Evolutionary conservation across 148 eudicot species (phyloP), one percentile per base, ranked within the genome.

Genomic region (Dianthus caryophyllus): DNA sequence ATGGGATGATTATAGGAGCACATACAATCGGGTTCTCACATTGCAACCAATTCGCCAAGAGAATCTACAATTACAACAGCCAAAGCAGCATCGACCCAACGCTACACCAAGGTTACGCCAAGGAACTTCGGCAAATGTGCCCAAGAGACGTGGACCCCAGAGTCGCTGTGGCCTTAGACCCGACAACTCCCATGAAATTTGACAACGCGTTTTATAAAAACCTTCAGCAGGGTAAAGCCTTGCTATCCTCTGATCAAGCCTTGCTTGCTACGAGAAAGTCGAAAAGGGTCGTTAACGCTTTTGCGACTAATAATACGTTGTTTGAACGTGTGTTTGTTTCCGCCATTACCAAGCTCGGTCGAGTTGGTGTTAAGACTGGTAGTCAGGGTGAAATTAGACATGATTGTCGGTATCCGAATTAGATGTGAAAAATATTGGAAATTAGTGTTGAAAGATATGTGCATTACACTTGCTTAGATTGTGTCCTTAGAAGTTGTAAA

Each of bases 21-120:
- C 97, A 86, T 66, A 83, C 95, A 60, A n/a, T 91, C 21, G 91
- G 91, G 15, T 91, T 91, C 77, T 78, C 95, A 20, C 91, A 88
- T 71, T 88, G 89, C 70, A 67, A 67, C 57, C 73, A 77, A 5
- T 88, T 91, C 81, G 75, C 89, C 17, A 78, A 79, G 2, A 79
- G 91, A 16, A 77, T 88, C 31, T 84, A 85, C 74, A 71, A 80
- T 24, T 81, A 78, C 67, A 78, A 67, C 57, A 71, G 71, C 17
- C 69, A 47, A 60, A 81, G 46, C 59, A 61, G 78, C 57, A 80
- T 78, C 2, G 91, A 90, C 73, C 95, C 95, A 6, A 81, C 83
- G 1, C 86, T 87, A 24, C 71, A 87, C 51, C 65, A 12, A 38
- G 65, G 41, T 2, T 90, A 84, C 53, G 94, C 91, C 2, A 18